phyloP scores from a whole-genome alignment of 225 moss, liverwort and hornwort species.

The Pleurozium schreberi region DNA sequence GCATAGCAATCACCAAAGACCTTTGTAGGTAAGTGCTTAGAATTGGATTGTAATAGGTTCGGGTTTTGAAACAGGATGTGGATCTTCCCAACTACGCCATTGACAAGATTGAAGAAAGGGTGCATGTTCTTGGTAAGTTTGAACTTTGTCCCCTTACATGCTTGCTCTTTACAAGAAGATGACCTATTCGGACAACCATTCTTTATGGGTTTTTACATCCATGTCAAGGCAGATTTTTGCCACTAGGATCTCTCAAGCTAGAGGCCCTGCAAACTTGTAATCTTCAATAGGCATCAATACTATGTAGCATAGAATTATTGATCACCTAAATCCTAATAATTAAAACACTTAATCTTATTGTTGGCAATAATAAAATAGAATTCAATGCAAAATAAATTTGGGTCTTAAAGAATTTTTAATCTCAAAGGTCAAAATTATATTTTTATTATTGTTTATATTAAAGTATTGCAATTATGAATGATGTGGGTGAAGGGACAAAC shows the following conservation, averaged over 20 bases:
- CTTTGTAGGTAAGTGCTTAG: no score
- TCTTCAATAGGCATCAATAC: background rate
- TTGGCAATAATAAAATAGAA: background rate
- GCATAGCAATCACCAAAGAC: no score
- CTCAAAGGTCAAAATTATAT: background rate
- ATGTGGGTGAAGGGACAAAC: fast-evolving
- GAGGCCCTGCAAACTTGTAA: fast-evolving
- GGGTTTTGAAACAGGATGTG: background rate
- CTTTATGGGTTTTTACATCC: fast-evolving
- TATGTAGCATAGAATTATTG: background rate
- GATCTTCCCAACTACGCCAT: fast-evolving
- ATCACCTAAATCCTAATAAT: background rate
- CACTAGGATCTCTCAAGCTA: fast-evolving
- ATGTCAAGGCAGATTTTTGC: background rate
- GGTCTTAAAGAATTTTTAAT: background rate
- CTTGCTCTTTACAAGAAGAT: background rate
- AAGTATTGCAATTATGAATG: no score
- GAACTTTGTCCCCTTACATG: background rate
- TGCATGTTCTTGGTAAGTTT: fast-evolving
- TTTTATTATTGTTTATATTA: background rate
- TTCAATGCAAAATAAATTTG: background rate
- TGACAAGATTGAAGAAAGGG: fast-evolving
- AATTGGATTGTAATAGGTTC: fast-evolving
- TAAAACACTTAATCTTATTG: background rate
- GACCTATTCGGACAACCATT: background rate